Base-by-base conservation (phyloP, 805 yeast species). In the Lachancea lanzarotensis region DNA sequence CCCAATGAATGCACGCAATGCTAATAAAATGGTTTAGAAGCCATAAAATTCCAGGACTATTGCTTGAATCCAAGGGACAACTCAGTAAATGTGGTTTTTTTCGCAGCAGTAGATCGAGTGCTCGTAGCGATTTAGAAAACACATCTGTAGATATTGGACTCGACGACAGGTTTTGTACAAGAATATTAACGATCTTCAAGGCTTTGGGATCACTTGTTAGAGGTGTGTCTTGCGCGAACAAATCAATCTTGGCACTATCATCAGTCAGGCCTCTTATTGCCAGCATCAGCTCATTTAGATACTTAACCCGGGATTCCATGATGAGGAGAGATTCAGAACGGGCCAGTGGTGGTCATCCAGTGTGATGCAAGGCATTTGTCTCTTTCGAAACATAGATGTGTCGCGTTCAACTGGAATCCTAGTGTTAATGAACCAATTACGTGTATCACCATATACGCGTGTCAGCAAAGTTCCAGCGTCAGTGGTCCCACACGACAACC, bases 251-350 rank as follows among this genome's bases (percentile, higher is more conserved):
- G 6, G 40, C 25, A 11, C 16, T 20, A 4, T 35, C 43, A 11
- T 33, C 41, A 10, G 31, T 27, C 9, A 39, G 34, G 17, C 35
- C 39, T 38, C 49, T 52, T n/a, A 62, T 54, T 15, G 62, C 63
- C 30, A 52, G 44, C 33, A 55, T 55, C 34, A 62, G 42, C 38
- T 62, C 66, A 40, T 60, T 63, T 22, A 62, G 42, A 45, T 60
- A 62, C 41, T 55, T 56, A 18, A 53, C 51, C 35, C 55, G 61
- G 16, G 62, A 47, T 18, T 43, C 46, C 46, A 43, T 43, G 30
- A 33, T 29, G 9, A 13, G 16, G 13, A 15, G 25, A 22, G 19
- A 22, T n/a, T 13, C 19, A n/a, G n/a, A 3, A 3, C 9, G 9
- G 27, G 10, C 38, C 12, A 19, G 4, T 10, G 12, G 13, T 35